Evolutionary conservation across 176 grass and related monocot species (phyloP).

Genomic region (Melocanna baccifera): DNA sequence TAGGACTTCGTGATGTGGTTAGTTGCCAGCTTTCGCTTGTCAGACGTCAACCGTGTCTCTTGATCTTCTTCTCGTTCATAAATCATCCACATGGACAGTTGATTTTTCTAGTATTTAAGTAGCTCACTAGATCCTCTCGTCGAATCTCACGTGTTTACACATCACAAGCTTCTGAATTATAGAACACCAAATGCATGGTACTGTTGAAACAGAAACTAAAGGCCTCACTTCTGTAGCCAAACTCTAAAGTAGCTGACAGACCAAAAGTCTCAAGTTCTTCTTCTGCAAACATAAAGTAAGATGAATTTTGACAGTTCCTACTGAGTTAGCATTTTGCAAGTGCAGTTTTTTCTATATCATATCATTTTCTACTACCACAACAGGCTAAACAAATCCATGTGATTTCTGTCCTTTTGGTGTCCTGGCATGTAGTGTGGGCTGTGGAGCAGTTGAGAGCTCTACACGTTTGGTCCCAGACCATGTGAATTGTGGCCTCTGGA

Average conservation of each 20-base stretch:
- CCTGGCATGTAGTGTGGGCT: neutral
- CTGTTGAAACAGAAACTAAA: neutral
- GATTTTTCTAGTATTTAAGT: neutral
- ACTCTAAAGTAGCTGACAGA: neutral
- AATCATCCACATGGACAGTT: neutral
- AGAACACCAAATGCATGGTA: neutral
- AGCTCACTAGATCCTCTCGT: neutral
- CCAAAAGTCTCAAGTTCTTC: too few species aligned
- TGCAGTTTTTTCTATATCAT: neutral
- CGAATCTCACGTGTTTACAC: neutral
- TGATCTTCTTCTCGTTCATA: neutral
- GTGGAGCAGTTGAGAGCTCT: neutral
- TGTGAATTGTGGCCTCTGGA: conserved; percentile 6
- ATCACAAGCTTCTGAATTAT: neutral
- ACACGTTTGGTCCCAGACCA: neutral
- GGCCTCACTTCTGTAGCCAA: neutral
- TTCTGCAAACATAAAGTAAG: neutral
- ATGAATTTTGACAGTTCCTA: neutral
- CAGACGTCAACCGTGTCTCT: neutral
- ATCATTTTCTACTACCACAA: neutral
- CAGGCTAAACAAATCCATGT: neutral
- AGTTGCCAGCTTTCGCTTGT: neutral
- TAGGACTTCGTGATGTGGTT: neutral
- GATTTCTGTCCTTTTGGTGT: neutral
- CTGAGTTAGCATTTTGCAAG: neutral